These are phyloP conservation scores for Phyllosticta ampelicida DNA, from an alignment of 2,329 filamentous ascomycete genomes.

Conservation along the genomic window DNA sequence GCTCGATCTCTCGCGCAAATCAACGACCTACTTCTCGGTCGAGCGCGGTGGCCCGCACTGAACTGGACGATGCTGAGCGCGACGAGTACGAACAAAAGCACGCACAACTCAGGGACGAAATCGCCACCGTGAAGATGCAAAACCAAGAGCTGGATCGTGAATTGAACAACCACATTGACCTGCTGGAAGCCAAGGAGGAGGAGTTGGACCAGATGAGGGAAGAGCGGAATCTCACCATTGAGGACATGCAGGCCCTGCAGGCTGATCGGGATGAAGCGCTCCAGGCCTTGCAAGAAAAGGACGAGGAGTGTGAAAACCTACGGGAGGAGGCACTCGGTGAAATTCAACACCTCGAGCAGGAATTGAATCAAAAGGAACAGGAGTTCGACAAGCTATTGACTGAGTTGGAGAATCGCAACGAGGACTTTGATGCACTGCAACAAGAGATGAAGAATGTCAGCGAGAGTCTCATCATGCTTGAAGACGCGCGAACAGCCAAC, in stretches of 20 bases:
- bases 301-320: slow-evolving; percentile 41
- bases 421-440: slow-evolving; percentile 86
- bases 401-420: slow-evolving; percentile 64
- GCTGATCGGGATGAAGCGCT: slow-evolving; percentile 79
- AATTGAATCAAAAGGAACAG: slow-evolving; percentile 60
- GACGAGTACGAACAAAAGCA: slow-evolving; percentile 80
- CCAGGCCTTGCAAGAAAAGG: slow-evolving; percentile 56
- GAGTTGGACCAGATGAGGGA: slow-evolving; percentile 60
- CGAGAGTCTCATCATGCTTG: slow-evolving; percentile 72
- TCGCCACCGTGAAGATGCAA: slow-evolving; percentile 75
- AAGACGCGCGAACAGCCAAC: slow-evolving; percentile 79
- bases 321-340: slow-evolving; percentile 49
- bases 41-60: slow-evolving; percentile 46
- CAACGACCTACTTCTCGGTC: slow-evolving; percentile 64
- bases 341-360: slow-evolving; percentile 46
- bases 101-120: slow-evolving; percentile 71
- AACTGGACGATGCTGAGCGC: slow-evolving; percentile 61
- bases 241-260: slow-evolving; percentile 69
- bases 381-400: slow-evolving; percentile 60
- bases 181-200: slow-evolving; percentile 56
- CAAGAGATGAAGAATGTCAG: slow-evolving; percentile 88
- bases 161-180: slow-evolving; percentile 68
- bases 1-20: slow-evolving; percentile 74
- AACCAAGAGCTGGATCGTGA: slow-evolving; percentile 83
- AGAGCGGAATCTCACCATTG: slow-evolving; percentile 67